phyloP scores from a whole-genome alignment of 1,139 yeast species.

The Taphrina sp. region DNA sequence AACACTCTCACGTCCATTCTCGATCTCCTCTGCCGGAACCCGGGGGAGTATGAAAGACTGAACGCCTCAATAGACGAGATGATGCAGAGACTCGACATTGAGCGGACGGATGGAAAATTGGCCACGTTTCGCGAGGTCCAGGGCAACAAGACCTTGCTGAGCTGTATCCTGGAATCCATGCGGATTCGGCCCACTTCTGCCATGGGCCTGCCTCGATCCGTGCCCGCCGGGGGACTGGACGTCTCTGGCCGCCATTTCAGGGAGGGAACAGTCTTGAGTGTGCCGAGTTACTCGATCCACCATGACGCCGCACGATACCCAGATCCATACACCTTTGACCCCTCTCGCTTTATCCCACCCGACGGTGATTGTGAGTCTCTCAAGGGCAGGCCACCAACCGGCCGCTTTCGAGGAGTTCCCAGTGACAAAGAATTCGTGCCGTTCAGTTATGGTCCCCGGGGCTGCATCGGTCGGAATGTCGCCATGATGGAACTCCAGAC shows the following conservation, averaged over 20 bases:
- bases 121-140: constrained; percentile 25
- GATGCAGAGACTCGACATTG: constrained; percentile 18
- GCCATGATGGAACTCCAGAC: constrained; percentile 31
- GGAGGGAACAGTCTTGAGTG: constrained; percentile 24
- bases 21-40: constrained; percentile 30
- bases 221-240: constrained; percentile 16
- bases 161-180: constrained; percentile 21
- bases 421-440: constrained; percentile 25
- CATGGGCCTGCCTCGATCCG: constrained; percentile 24
- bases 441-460: constrained; percentile 29
- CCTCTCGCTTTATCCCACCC: constrained; percentile 57
- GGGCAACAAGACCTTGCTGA: constrained; percentile 8
- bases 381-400: too few species aligned
- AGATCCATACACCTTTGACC: constrained; percentile 54
- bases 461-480: constrained; percentile 29
- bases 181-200: constrained; percentile 24
- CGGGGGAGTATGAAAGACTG: constrained; percentile 2
- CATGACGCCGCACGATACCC: constrained; percentile 54
- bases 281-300: constrained; percentile 53
- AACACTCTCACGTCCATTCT: constrained; percentile 18
- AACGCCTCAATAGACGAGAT: constrained; percentile 12
- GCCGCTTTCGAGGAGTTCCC: too few species aligned
- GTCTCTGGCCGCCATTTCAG: constrained; percentile 23
- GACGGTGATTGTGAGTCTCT: too few species aligned
- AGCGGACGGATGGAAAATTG: neutral